Conservation (phyloP, 257 asterid species). For the Ballota nigra region DNA sequence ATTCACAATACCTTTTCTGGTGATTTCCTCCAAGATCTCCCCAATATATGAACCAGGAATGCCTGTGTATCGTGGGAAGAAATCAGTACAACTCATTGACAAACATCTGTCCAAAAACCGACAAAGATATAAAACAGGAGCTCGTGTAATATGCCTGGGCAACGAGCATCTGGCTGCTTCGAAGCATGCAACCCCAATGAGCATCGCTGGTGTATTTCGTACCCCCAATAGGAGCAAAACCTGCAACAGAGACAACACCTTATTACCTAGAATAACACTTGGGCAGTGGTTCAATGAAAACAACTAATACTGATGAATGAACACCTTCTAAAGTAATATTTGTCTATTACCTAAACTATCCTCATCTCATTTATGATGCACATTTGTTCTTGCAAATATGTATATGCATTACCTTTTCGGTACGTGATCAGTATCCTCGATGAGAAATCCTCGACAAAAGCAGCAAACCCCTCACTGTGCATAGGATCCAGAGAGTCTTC, state of each 20-base stretch:
- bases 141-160: background rate
- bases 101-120: background rate
- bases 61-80: background rate
- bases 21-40: background rate
- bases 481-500: background rate
- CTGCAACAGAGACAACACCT: background rate
- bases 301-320: no score
- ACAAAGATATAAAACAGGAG: background rate
- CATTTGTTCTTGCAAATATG: background rate
- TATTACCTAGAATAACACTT: no score
- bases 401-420: background rate
- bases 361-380: background rate
- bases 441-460: background rate
- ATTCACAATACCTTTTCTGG: background rate
- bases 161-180: background rate
- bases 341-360: background rate
- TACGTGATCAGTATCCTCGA: background rate
- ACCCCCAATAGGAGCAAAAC: background rate
- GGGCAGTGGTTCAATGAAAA: no score
- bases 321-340: no score
- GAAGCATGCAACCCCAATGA: background rate
- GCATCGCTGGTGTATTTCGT: background rate
- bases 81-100: background rate
- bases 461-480: background rate
- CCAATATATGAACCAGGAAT: background rate